Evolutionary conservation across 176 grass and related monocot species (phyloP).

Genomic region (Chloris gayana): DNA sequence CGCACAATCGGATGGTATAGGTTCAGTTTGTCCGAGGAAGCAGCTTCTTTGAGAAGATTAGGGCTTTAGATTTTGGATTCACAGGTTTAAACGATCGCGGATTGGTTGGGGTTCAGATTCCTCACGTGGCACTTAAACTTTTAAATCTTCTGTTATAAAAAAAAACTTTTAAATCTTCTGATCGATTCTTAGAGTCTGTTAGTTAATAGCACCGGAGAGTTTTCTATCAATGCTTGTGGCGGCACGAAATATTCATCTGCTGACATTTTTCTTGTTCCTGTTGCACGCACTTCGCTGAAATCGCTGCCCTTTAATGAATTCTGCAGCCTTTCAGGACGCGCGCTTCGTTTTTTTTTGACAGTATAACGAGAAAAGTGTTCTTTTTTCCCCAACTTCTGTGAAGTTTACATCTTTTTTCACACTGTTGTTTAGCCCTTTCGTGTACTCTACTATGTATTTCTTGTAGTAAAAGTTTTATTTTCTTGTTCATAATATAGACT

Average conservation of each 20-base stretch:
- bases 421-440: neutral
- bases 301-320: neutral
- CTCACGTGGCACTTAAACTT: neutral
- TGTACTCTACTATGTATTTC: neutral
- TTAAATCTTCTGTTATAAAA: too few relatives aligned
- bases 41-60: constrained; percentile 2
- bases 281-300: neutral
- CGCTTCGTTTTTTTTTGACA: neutral
- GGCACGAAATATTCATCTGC: neutral
- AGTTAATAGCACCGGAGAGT: neutral
- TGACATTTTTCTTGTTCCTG: neutral
- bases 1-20: neutral
- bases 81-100: constrained; percentile 16
- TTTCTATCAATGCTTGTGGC: neutral
- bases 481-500: neutral
- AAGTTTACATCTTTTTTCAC: neutral
- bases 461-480: neutral
- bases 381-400: neutral
- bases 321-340: neutral
- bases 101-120: neutral
- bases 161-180: neutral
- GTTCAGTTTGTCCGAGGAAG: neutral
- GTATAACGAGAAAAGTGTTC: neutral
- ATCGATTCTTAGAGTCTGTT: neutral
- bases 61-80: neutral